These are phyloP conservation scores for Populus tremula DNA, from an alignment of 345 rosid species.

Conservation along the genomic window DNA sequence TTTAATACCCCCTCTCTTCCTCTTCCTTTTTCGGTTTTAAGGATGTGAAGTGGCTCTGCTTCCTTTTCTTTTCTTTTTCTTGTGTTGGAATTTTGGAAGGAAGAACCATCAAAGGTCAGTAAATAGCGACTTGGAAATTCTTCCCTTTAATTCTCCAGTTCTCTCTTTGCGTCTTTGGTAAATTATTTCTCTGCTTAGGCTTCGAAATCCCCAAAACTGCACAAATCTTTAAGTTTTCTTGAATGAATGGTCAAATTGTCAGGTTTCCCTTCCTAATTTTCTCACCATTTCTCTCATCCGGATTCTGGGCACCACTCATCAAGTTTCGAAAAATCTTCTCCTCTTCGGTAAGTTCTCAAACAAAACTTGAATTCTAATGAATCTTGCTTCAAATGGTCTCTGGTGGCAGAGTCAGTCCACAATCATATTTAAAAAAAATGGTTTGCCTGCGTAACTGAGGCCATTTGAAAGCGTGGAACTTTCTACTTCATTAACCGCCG, in stretches of 20 bases:
- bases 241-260: conserved; percentile 9
- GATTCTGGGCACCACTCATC: not conserved
- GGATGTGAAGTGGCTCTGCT: conserved; percentile 15
- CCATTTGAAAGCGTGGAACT: not conserved
- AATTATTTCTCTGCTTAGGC: not conserved
- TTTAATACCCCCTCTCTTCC: not conserved
- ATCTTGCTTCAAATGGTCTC: not conserved
- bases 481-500: not conserved
- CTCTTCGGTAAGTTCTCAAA: conserved; percentile 8
- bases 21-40: not conserved
- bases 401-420: not conserved
- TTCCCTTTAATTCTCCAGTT: not conserved
- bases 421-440: too few relatives aligned
- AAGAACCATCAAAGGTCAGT: conserved; percentile 8
- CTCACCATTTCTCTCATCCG: not conserved
- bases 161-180: not conserved
- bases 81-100: conserved; percentile 10
- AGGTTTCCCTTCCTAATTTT: conserved; percentile 23
- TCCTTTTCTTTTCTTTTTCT: not conserved
- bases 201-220: not conserved
- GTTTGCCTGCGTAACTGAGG: not conserved
- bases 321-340: not conserved
- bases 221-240: not conserved
- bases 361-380: not conserved
- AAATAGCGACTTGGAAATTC: not conserved